These are phyloP conservation scores for Magnaporthales sp. DNA, from an alignment of 2,329 filamentous ascomycete species.

Conservation along the genomic window DNA sequence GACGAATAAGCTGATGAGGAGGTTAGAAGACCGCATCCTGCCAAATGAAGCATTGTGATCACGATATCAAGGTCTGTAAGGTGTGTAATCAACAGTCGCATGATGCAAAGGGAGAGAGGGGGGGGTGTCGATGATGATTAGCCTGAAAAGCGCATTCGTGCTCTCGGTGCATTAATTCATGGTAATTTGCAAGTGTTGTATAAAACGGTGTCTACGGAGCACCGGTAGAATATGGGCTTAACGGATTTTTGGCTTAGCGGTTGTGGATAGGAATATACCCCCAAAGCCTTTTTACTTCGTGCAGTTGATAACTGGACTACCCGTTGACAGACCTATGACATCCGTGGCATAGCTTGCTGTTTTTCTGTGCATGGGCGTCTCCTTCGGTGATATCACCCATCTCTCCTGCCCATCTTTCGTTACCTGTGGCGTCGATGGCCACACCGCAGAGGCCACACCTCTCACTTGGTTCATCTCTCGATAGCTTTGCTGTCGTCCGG, in stretches of 20 bases:
- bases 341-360: conserved; percentile 56
- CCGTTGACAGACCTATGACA: conserved; percentile 57
- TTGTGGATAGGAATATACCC: background rate
- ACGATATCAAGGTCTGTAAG: background rate
- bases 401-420: conserved; percentile 55
- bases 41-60: conserved; percentile 22
- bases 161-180: background rate
- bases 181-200: background rate
- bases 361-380: conserved; percentile 11
- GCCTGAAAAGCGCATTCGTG: background rate
- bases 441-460: conserved; percentile 64
- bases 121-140: background rate
- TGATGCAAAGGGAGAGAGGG: background rate
- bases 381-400: conserved; percentile 36
- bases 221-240: background rate
- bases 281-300: background rate
- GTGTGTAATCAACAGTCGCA: background rate
- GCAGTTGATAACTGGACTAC: conserved; percentile 9
- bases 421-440: conserved; percentile 53
- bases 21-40: conserved; percentile 56
- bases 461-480: conserved; percentile 27
- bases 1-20: conserved; percentile 85
- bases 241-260: background rate
- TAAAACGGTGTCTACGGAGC: no score
- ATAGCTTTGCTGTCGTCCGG: conserved; percentile 76